These are phyloP conservation scores for Cenchrus purpureus DNA, from an alignment of 176 grass and related monocot genomes.

Conservation along the genomic window DNA sequence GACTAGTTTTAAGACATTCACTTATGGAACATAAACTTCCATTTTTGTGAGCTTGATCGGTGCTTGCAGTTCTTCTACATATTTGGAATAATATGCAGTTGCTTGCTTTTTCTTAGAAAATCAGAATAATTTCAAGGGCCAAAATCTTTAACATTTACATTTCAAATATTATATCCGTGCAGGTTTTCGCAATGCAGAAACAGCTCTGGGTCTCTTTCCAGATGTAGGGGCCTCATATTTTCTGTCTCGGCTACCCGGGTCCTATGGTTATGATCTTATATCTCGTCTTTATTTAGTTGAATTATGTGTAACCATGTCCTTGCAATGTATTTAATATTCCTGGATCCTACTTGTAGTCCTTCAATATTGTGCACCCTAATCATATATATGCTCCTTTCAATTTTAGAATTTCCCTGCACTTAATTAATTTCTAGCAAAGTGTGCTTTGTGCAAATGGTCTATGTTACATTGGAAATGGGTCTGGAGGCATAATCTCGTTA, in stretches of 20 bases:
- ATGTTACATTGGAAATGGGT: background rate
- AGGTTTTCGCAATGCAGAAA: constrained; percentile 99
- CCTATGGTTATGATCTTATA: constrained; percentile 65
- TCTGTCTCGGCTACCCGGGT: constrained; percentile 81
- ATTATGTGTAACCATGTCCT: constrained; percentile 3
- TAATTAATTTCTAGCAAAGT: background rate
- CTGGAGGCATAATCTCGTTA: background rate
- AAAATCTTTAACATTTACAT: background rate
- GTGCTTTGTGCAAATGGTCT: background rate
- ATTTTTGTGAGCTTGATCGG: background rate
- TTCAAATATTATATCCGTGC: constrained; percentile 34
- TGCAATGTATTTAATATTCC: background rate
- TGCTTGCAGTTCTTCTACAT: background rate
- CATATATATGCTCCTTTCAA: background rate
- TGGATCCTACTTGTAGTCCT: background rate
- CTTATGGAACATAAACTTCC: background rate
- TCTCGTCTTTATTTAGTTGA: background rate
- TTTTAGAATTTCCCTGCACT: constrained; percentile 11
- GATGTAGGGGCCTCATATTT: constrained; percentile 92
- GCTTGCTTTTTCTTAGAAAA: background rate
- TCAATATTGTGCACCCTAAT: background rate
- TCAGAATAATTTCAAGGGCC: background rate
- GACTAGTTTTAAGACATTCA: too few species aligned
- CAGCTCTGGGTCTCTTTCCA: constrained; percentile 80
- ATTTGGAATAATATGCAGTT: background rate